Base-by-base conservation (phyloP, 208 protist species). In the Leptomonas seymouri region DNA sequence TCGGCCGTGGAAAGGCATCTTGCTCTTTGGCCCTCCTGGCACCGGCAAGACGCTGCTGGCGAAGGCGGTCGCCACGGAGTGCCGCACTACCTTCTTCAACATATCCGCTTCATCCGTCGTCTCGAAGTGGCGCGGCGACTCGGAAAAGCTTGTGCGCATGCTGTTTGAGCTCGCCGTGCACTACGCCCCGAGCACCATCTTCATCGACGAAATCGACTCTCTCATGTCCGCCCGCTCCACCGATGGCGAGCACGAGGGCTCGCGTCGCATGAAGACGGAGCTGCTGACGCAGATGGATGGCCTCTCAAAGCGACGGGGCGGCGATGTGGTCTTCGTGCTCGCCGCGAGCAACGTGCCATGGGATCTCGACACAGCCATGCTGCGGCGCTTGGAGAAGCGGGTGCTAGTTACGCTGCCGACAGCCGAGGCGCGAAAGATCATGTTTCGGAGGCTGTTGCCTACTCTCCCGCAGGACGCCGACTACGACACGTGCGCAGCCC, bases 181-280 rank as follows among this genome's bases (percentile, higher is more conserved):
- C 71, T 97, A 97, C 76, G 88, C 92, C 28, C 96, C 96, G 7
- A 94, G 84, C 66, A 97, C 99, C 55, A 98, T 99, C 48, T 99
- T 99, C 86, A 98, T 99, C 61, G 99, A 99, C 86, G 99, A 99
- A 81, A 94, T 99, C 20, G 99, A 99, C 84, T 98, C 98, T 8
- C 76, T 99, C 30, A 96, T 96, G 85, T 90, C 87, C 12, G 76
- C 90, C 8, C 72, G 99, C 36, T 98, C 99, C 65, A 91, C 68
- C 45, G 98, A 99, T 51, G 92, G 87, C 51, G 91, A 96, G 74
- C 91, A 97, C 68, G 95, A 98, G 62, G 95, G 90, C 1, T 94
- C 85, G 39, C 87, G 95, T 15, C 84, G 94, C 36, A 93, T 98
- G 89, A 98, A 98, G 79, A 98, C 92, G 44, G 93, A 98, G 77